Evolutionary conservation across 2,329 filamentous ascomycete species (phyloP).

Genomic region (Teratosphaeria epicoccoides): DNA sequence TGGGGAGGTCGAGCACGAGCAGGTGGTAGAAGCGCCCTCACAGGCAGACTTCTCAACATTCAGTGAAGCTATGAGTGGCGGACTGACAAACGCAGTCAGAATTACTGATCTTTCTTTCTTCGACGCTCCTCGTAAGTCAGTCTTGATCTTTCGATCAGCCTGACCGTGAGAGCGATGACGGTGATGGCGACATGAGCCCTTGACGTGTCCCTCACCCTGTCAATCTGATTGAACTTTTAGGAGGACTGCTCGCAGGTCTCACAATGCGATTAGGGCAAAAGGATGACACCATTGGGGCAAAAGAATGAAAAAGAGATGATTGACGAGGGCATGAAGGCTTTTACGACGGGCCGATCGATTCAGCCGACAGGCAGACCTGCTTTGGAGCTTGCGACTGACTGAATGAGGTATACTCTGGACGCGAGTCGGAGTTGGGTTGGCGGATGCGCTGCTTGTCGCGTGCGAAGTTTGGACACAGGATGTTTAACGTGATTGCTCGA

Average conservation of each 20-base stretch:
- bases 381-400: background rate
- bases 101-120: background rate
- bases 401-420: background rate
- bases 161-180: too few relatives aligned
- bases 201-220: too few relatives aligned
- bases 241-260: background rate
- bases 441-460: background rate
- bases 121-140: background rate
- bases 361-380: background rate
- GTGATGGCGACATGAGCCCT: too few relatives aligned
- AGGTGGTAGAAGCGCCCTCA: constrained; percentile 17
- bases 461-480: background rate
- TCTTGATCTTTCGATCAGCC: background rate
- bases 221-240: too few relatives aligned
- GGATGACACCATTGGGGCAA: background rate
- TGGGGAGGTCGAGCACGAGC: constrained; percentile 22
- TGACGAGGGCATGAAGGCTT: background rate
- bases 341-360: background rate
- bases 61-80: too few relatives aligned
- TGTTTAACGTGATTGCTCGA: background rate
- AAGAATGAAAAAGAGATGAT: background rate
- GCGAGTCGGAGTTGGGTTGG: background rate
- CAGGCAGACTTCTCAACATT: background rate
- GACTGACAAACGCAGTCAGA: background rate
- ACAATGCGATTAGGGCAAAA: background rate